phyloP scores from a whole-genome alignment of 306 rosid genomes.

The Macrotyloma uniflorum region DNA sequence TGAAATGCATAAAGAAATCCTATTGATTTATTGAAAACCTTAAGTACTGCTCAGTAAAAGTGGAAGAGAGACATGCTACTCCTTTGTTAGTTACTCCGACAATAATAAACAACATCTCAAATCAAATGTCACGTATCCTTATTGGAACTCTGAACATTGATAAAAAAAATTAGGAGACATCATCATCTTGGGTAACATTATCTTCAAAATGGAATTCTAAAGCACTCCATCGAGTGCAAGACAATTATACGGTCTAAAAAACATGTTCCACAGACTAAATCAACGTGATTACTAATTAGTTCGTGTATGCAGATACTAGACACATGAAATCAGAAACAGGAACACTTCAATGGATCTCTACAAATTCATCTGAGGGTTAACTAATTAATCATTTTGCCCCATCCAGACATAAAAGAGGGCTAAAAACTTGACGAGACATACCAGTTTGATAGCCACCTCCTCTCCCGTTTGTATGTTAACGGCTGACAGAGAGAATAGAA shows the following conservation, averaged over 20 bases:
- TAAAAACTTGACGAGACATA: slow-evolving; percentile 46
- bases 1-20: slow-evolving; percentile 2
- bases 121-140: neutral
- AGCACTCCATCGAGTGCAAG: slow-evolving; percentile 8
- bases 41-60: neutral
- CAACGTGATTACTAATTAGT: slow-evolving; percentile 18
- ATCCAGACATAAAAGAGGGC: slow-evolving; percentile 17
- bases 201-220: neutral
- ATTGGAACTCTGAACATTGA: neutral
- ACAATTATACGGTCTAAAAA: neutral
- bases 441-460: slow-evolving; percentile 99
- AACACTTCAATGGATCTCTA: neutral
- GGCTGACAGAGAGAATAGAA: slow-evolving; percentile 54
- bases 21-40: slow-evolving; percentile 23
- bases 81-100: neutral
- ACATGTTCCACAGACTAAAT: slow-evolving; percentile 20
- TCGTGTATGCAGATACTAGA: neutral
- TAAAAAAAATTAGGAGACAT: neutral
- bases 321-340: slow-evolving; percentile 7
- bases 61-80: neutral
- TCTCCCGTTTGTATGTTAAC: slow-evolving; percentile 95
- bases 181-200: too few species aligned
- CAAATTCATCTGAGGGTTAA: slow-evolving; percentile 23
- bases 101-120: slow-evolving; percentile 25
- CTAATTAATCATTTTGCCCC: slow-evolving; percentile 21